phyloP scores from a whole-genome alignment of 164 flowering plant genomes.

The Amborella trichopoda region DNA sequence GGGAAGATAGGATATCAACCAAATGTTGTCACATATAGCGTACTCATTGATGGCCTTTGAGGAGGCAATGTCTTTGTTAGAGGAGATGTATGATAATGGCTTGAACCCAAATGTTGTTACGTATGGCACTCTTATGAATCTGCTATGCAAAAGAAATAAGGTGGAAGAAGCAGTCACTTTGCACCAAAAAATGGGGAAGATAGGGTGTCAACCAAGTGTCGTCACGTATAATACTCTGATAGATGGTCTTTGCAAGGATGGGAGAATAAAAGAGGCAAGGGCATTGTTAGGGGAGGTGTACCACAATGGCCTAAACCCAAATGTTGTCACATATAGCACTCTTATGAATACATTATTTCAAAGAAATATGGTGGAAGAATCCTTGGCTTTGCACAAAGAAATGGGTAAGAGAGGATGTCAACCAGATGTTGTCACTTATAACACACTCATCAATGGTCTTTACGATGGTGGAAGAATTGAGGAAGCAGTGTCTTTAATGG shows the following conservation, averaged over 20 bases:
- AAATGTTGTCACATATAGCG: constrained; percentile 44
- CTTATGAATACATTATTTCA: constrained; percentile 55
- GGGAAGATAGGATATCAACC: constrained; percentile 20
- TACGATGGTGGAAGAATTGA: constrained; percentile 57
- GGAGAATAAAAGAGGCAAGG: constrained; percentile 31
- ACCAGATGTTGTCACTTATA: constrained; percentile 54
- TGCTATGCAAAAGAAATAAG: constrained; percentile 50
- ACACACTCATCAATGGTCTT: constrained; percentile 49
- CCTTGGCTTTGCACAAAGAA: constrained; percentile 42
- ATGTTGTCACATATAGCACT: constrained; percentile 62
- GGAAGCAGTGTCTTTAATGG: constrained; percentile 59
- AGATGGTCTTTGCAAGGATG: constrained; percentile 38
- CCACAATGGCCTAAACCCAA: constrained; percentile 42
- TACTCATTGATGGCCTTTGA: constrained; percentile 64
- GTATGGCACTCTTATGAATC: constrained; percentile 61
- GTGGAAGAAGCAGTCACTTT: constrained; percentile 40
- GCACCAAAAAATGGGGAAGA: constrained; percentile 37
- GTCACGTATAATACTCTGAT: constrained; percentile 64
- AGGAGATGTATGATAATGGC: constrained; percentile 40
- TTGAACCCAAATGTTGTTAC: constrained; percentile 36
- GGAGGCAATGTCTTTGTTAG: constrained; percentile 26
- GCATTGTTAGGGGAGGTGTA: constrained; percentile 27
- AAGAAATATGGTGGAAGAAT: constrained; percentile 36
- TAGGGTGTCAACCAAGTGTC: constrained; percentile 30
- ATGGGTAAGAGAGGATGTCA: constrained; percentile 38